These are phyloP conservation scores for Scheffersomyces titani DNA, from an alignment of 1,139 yeast genomes.

Conservation along the genomic window DNA sequence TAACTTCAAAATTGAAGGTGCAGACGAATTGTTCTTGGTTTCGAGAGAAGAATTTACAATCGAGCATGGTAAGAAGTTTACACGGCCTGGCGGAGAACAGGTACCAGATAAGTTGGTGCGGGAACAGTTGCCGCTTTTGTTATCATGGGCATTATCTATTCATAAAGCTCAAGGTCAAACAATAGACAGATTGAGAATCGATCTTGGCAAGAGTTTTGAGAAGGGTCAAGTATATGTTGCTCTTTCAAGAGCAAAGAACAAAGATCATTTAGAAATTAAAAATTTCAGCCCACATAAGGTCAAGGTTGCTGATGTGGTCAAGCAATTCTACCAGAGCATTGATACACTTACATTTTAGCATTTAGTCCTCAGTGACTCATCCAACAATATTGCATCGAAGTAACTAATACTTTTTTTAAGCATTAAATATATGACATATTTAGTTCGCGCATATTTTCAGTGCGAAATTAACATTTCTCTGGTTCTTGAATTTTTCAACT, in stretches of 20 bases:
- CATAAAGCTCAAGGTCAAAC: constrained; percentile 96
- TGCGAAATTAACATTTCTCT: not conserved
- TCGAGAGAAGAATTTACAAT: constrained; percentile 75
- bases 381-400: not conserved
- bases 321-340: constrained; percentile 58
- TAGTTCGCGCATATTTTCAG: not conserved
- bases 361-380: not conserved
- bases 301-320: constrained; percentile 65
- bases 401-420: not conserved
- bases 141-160: constrained; percentile 89
- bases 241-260: constrained; percentile 80
- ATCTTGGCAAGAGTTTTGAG: constrained; percentile 70
- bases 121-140: constrained; percentile 74
- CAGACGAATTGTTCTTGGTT: constrained; percentile 44
- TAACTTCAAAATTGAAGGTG: constrained; percentile 44
- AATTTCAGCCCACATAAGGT: constrained; percentile 69
- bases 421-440: not conserved
- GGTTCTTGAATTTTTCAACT: not conserved
- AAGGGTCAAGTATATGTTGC: constrained; percentile 97
- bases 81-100: constrained; percentile 31
- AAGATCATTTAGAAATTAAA: constrained; percentile 68
- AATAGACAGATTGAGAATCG: constrained; percentile 73
- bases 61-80: constrained; percentile 16
- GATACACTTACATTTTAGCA: constrained; percentile 10
- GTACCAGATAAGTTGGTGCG: constrained; percentile 50